Percentiles rank a stretch among this genome's conserved stretches.
Conservation (phyloP, 2,329 filamentous ascomycete species). For the Byssochlamys sp. region DNA sequence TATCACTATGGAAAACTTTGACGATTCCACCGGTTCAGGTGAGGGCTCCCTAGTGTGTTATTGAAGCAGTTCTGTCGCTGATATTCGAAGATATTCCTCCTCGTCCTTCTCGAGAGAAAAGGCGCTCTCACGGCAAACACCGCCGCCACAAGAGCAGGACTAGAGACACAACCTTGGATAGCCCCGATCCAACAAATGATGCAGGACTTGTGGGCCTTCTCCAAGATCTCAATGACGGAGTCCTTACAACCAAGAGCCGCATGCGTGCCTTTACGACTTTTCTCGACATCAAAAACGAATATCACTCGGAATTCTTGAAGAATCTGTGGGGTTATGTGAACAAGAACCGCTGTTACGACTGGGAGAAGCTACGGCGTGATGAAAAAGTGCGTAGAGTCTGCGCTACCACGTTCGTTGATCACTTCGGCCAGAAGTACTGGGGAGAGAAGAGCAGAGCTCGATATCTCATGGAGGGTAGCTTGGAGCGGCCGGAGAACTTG, state of each 20-base stretch:
- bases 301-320: conserved; percentile 9
- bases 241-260: conserved; percentile 1
- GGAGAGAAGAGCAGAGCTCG: conserved; percentile 9
- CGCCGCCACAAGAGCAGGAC: background rate
- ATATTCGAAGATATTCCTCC: background rate
- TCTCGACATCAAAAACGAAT: conserved; percentile 12
- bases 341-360: background rate
- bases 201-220: conserved; percentile 2
- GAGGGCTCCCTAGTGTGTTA: background rate
- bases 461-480: conserved; percentile 12
- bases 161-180: background rate
- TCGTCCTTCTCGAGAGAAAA: background rate
- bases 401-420: conserved; percentile 11
- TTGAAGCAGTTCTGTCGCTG: background rate
- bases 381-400: conserved; percentile 4
- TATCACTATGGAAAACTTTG: background rate
- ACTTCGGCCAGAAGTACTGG: conserved; percentile 14
- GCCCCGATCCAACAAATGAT: background rate
- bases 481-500: conserved; percentile 6
- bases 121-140: background rate
- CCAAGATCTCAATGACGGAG: conserved; percentile 9
- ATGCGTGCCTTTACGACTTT: conserved; percentile 12
- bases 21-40: background rate
- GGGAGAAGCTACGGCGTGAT: conserved; percentile 7
- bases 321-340: conserved; percentile 7